Base-by-base conservation (phyloP, 2,329 filamentous ascomycete species). In the Clonostachys chloroleuca region DNA sequence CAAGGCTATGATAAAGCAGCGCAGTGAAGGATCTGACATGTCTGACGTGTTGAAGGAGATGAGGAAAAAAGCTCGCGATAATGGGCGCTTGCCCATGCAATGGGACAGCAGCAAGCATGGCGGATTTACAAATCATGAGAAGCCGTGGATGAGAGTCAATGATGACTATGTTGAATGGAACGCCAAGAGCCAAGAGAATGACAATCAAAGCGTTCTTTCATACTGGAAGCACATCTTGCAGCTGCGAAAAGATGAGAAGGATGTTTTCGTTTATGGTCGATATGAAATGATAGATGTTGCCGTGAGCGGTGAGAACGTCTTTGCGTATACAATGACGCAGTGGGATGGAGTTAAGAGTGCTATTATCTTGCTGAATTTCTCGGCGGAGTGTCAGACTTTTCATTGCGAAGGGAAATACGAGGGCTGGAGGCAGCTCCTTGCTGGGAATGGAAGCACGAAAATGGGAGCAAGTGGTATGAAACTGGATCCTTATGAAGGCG, bases 301-400 rank as follows among this genome's bases (percentile, higher is more conserved):
- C 43, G 59, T 85, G 2, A n/a, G 76, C 1, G 65, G 69, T 4
- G 74, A 78, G 1, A 62, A 74, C 30, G 63, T 81, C 0, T 86
- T 87, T 54, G 71, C 76, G 0, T 81, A 85, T 44, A 61, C 75
- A 3, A 78, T 71, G 42, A 60, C 46, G 2, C 12, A 13, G 13
- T 14, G 24, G 40, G 18, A 42, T 6, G n/a, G 14, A 16, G 40
- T 6, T 3, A 16, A 18, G 14, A 6, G 40, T 42, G 14, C 16
- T 39, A 10, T 42, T 13, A 57, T 63, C 4, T 54, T 60, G 5
- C 48, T 68, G 20, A 68, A 68, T 51, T 68, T 67, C 47, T 55
- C 56, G 2, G 34, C 54, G 1, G 50, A 60, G 12, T 24, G 6
- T 24, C 24, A 24, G 7, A 24, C 24, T 24, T 24, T 24, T 7